These are phyloP conservation scores for Thraustochytrium aureum DNA, from an alignment of 352 stramenopile genomes.

Conservation along the genomic window DNA sequence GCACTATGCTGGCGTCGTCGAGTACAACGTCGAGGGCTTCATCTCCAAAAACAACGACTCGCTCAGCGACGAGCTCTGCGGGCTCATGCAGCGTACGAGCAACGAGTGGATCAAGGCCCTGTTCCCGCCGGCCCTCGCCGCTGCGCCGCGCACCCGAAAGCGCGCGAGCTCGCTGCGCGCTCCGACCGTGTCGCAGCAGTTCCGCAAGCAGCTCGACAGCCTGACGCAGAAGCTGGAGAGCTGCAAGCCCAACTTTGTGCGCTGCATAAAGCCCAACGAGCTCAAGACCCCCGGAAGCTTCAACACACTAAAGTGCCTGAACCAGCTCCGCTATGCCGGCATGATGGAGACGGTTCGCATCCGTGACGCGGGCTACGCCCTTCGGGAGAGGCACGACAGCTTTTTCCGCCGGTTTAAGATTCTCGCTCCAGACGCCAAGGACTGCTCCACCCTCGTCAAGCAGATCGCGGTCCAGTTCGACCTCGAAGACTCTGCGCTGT, in stretches of 20 bases:
- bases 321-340: conserved; percentile 96
- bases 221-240: conserved; percentile 90
- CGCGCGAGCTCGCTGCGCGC: conserved; percentile 65
- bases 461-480: conserved; percentile 56
- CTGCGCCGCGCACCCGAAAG: conserved; percentile 50
- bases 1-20: conserved; percentile 92
- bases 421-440: conserved; percentile 51
- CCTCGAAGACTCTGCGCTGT: conserved; percentile 51
- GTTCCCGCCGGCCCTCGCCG: conserved; percentile 64
- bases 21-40: conserved; percentile 74
- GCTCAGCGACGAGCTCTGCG: conserved; percentile 91
- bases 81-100: conserved; percentile 95
- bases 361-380: conserved; percentile 95
- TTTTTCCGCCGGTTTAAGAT: conserved; percentile 56
- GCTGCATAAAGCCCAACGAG: conserved; percentile 99
- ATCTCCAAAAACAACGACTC: conserved; percentile 55
- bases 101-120: conserved; percentile 89
- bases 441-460: conserved; percentile 55
- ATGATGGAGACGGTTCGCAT: conserved; percentile 99
- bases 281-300: conserved; percentile 81
- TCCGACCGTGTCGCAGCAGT: conserved; percentile 63
- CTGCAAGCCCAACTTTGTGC: conserved; percentile 95
- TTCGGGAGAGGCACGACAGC: conserved; percentile 85
- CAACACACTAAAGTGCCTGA: conserved; percentile 83
- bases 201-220: conserved; percentile 82